Base-by-base conservation (phyloP, 208 protist genomes). In the Acanthamoeba sp. region DNA sequence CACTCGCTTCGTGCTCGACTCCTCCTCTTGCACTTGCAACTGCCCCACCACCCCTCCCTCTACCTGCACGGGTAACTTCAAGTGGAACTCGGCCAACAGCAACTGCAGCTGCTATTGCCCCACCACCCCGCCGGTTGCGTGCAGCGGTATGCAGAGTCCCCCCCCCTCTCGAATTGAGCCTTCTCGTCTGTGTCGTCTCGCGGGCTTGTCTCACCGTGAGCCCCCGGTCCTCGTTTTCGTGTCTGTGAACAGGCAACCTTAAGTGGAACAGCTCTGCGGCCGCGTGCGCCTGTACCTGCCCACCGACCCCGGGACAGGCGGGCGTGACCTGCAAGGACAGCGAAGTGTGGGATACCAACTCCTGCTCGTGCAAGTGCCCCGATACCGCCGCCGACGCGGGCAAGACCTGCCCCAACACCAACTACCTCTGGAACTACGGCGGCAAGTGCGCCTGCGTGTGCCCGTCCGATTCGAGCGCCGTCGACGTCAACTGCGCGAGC, bases 351-450 rank as follows among this genome's bases (percentile, higher is more conserved):
- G 48, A 87, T 45, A 59, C 78, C 12, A 59, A 22, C 78, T 59
- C 42, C 12, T 87, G 78, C 78, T 36, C 38, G 45, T 87, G 78
- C 78, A 24, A 40, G 78, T 87, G 78, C 42, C 78, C 78, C n/a
- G 38, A 9, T 1, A n/a, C 42, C 4, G 14, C 78, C 18, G 3
- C 42, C 42, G 16, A 5, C 12, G 73, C 78, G 9, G 38, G 45
- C 48, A 59, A 4, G 42, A 6, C 18, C 27, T 87, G 78, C 78
- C 78, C 78, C 78, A 80, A 80, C 40, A 16, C 36, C 71, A 80
- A 80, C 71, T 80, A 80, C 71, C 0, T n/a, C 36, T 80, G 71
- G 71, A 80, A 48, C 71, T 27, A 48, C 71, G 0, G 20, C 10
- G 36, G 20, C 71, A 48, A 27, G 38, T 80, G 71, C 52, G 52